These are phyloP conservation scores for Venturia nashicola DNA, from an alignment of 2,329 filamentous ascomycete genomes.

Conservation along the genomic window DNA sequence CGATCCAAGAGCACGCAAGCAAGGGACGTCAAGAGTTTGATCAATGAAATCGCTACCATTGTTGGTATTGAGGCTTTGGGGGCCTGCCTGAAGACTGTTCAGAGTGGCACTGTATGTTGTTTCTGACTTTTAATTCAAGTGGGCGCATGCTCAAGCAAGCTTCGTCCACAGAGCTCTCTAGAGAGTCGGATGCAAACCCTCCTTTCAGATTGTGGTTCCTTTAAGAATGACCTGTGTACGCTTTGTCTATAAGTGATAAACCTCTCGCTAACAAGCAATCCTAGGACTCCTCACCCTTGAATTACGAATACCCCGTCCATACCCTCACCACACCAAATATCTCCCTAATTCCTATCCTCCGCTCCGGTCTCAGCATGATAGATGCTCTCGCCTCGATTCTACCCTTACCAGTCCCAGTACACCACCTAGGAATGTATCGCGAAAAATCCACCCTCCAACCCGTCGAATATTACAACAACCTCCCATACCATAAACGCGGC, in stretches of 20 bases:
- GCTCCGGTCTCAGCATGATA: constrained; percentile 84
- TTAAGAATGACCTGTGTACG: too few species aligned
- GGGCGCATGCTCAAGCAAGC: background rate
- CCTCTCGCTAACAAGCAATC: background rate
- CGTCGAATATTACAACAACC: constrained; percentile 97
- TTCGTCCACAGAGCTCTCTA: background rate
- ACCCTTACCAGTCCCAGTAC: constrained; percentile 65
- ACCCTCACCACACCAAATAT: constrained; percentile 53
- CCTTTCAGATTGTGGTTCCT: too few species aligned
- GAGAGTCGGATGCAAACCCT: background rate
- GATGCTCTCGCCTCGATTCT: constrained; percentile 77
- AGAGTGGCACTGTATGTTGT: constrained; percentile 51
- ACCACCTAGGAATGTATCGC: constrained; percentile 91
- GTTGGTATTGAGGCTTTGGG: constrained; percentile 72
- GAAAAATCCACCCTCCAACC: constrained; percentile 77
- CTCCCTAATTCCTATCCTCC: constrained; percentile 82
- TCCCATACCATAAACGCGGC: constrained; percentile 55
- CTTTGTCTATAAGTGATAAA: too few species aligned
- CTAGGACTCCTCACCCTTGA: constrained; percentile 67
- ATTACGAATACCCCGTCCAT: constrained; percentile 59
- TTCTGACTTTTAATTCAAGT: constrained; percentile 1
- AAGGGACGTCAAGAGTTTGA: constrained; percentile 65
- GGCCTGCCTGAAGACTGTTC: constrained; percentile 42
- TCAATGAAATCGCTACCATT: constrained; percentile 78
- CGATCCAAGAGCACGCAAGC: constrained; percentile 59